Base-by-base conservation (phyloP, 805 yeast species). In the Saccharomyces eubayanus region DNA sequence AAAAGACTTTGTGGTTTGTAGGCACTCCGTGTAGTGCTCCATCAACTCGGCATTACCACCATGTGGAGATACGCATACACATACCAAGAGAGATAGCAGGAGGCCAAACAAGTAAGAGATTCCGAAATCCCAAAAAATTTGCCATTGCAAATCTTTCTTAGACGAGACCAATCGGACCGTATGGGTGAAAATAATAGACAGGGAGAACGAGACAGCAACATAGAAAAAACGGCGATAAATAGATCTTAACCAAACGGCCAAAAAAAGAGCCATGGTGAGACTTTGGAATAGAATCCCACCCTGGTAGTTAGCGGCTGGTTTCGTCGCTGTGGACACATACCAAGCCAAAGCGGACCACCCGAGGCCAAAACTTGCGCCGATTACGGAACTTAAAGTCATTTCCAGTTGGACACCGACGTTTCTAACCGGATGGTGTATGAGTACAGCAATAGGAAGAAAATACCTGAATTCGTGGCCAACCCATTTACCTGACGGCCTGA, bases 381-480 rank as follows among this genome's bases (percentile, higher is more conserved):
- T 0, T 2, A 74, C 60, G 0, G 81, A 73, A 12, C 64, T 64
- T 2, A 73, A 1, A 0, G 78, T 71, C 53, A 77, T 72, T 59
- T 78, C 82, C 2, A 76, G 12, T 59, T 78, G 82, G 1, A 76
- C 69, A 10, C 82, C 81, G 6, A 75, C 50, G 4, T 73, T 67
- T 52, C 79, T 73, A 1, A 72, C 77, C 0, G 82, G 80, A 60
- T 78, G 83, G 51, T 75, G 77, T 10, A 77, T 58, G 4, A 78
- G 36, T 0, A 70, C 69, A 0, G 79, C 74, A 1, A 78, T 50
- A 1, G 79, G 78, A 27, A 76, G 56, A 47, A 78, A 74, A 50
- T 69, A 72, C 31, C 77, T 57, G 51, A 67, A 65, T 24, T 58
- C 53, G 6, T 65, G 62, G 3, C 80, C 81, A 20, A 78, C 57